phyloP scores from a whole-genome alignment of 495 filamentous ascomycete genomes.

The Friedmanniomyces endolithicus region DNA sequence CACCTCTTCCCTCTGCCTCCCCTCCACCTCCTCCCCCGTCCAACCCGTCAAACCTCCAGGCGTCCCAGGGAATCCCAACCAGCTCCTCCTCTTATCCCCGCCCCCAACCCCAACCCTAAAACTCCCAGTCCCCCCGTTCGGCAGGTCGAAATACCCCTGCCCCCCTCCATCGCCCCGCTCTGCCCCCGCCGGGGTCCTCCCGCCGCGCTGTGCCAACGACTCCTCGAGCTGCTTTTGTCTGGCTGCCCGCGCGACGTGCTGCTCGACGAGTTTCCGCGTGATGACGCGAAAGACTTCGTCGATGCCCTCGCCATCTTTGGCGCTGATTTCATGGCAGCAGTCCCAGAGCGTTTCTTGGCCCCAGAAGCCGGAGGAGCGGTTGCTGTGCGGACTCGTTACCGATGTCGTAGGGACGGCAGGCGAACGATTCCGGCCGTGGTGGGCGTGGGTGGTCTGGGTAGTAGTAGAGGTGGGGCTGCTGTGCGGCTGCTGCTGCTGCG shows the following conservation, averaged over 20 bases:
- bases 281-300: constrained; percentile 96
- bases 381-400: constrained; percentile 54
- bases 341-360: constrained; percentile 89
- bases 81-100: constrained; percentile 47
- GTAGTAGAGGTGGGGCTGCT: no score
- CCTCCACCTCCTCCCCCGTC: constrained; percentile 7
- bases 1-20: neutral
- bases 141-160: constrained; percentile 29
- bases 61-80: constrained; percentile 46
- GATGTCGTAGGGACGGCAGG: constrained; percentile 26
- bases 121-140: constrained; percentile 35
- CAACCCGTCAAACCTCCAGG: constrained; percentile 23
- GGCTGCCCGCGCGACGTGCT: constrained; percentile 53
- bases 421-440: constrained; percentile 3
- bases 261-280: constrained; percentile 86
- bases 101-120: constrained; percentile 48
- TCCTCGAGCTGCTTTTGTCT: constrained; percentile 34
- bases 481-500: neutral
- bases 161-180: constrained; percentile 23
- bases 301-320: constrained; percentile 87
- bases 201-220: neutral
- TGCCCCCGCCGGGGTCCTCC: constrained; percentile 27
- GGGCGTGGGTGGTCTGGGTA: no score
- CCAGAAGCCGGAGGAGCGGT: constrained; percentile 77
- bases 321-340: constrained; percentile 91